Evolutionary conservation across 192 early-diverging fungal genomes (phyloP), one percentile per base, ranked within the genome.

Genomic region (Coemansia sp.): DNA sequence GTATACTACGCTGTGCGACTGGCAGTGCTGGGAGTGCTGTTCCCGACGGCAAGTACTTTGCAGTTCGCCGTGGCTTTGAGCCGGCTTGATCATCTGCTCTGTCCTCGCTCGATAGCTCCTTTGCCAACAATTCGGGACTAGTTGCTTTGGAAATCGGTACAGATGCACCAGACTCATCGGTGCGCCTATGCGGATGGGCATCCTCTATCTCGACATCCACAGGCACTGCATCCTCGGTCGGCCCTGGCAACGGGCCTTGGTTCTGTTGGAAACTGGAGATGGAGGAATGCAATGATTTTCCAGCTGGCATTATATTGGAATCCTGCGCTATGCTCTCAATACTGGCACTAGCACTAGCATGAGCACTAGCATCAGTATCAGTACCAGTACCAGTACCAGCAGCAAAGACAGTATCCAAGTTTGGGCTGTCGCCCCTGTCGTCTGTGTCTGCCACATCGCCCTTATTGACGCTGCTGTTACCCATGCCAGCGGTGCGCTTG

Each of bases 31-130:
- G 69, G 3, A 72, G 42, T 1, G 48, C 19, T 5, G 41, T 61
- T n/a, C 69, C 62, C 1, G 42, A 54, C 3, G 69, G 69, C 13
- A 72, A 50, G 18, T 72, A 72, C 7, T 49, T 51, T 0, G 25
- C 13, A 9, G 23, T 32, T 6, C 37, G 60, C 50, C 46, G 41
- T 9, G 28, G 15, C 9, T 42, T 35, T n/a, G n/a, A n/a, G n/a
- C n/a, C n/a, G n/a, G n/a, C n/a, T n/a, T n/a, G n/a, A n/a, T n/a
- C n/a, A n/a, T n/a, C n/a, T n/a, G n/a, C n/a, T n/a, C n/a, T n/a
- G 11, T 53, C 52, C 11, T 33, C 25, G 29, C 29, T 34, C 13
- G 40, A 34, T 14, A 29, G 19, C 9, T 48, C 32, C 9, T 17
- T 50, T 11, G 49, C 37, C 15, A 20, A 39, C 30, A 11, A 5